Conservation (phyloP, 306 rosid genomes). For the Cucumis melo region DNA sequence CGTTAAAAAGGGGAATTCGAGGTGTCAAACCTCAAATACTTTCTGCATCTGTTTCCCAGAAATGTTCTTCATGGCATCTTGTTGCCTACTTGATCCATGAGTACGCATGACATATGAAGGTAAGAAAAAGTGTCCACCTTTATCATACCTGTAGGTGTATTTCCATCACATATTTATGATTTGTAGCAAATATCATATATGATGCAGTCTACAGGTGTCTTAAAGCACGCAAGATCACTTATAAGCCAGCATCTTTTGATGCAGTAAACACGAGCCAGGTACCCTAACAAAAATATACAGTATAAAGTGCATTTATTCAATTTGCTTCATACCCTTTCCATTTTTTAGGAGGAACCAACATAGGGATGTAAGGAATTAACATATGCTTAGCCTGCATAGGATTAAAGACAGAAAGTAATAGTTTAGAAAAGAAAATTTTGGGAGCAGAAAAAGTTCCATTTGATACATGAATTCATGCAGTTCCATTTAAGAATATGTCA, state of each 20-base stretch:
- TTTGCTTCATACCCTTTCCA: conserved; percentile 66
- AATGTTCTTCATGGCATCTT: conserved; percentile 43
- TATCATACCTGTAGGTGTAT: conserved; percentile 48
- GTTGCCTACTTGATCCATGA: conserved; percentile 77
- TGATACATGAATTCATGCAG: neutral
- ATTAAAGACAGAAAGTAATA: conserved; percentile 16
- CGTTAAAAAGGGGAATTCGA: conserved; percentile 1
- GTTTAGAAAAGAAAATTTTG: conserved; percentile 5
- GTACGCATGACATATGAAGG: conserved; percentile 87
- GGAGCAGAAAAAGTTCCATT: neutral
- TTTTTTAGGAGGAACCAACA: conserved; percentile 77
- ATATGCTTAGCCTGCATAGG: conserved; percentile 55
- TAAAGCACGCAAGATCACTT: neutral
- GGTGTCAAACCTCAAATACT: conserved; percentile 52
- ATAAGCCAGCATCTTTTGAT: neutral
- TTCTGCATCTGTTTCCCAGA: conserved; percentile 49
- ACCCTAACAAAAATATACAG: conserved; percentile 2
- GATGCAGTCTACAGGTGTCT: neutral
- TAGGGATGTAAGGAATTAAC: conserved; percentile 74
- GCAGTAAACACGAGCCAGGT: neutral
- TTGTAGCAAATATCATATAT: neutral
- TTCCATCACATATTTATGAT: conserved; percentile 4
- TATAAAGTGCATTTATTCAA: conserved; percentile 8
- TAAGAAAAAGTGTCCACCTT: conserved; percentile 77
- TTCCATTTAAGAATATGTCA: neutral